These are phyloP conservation scores for Myochromella boudieri DNA, from an alignment of 768 basidiomycete species.

Conservation along the genomic window DNA sequence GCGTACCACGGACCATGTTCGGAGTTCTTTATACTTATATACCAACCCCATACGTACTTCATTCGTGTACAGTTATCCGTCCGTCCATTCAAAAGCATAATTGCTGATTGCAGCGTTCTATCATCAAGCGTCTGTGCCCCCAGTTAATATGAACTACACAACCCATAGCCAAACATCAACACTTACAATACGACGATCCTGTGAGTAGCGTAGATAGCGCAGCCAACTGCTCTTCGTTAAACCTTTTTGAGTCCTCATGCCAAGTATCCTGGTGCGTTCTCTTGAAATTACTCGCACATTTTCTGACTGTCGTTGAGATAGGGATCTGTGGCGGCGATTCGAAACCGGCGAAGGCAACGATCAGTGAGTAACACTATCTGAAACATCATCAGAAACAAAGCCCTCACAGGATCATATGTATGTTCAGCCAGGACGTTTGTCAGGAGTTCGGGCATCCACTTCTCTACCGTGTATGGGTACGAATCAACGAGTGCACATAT, in stretches of 20 bases:
- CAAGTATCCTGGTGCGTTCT: slow-evolving; percentile 87
- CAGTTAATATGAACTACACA: slow-evolving; percentile 11
- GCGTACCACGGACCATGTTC: slow-evolving; percentile 5
- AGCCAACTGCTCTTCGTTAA: slow-evolving; percentile 81
- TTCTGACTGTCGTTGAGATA: slow-evolving; percentile 80
- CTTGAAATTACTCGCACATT: slow-evolving; percentile 79
- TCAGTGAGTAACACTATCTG: slow-evolving; percentile 6
- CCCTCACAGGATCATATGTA: slow-evolving; percentile 76
- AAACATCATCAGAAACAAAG: background rate
- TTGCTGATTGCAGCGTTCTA: slow-evolving; percentile 3
- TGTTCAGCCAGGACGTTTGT: slow-evolving; percentile 79
- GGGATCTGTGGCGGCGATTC: slow-evolving; percentile 53
- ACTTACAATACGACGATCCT: slow-evolving; percentile 81
- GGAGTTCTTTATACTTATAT: slow-evolving; percentile 12
- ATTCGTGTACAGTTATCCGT: slow-evolving; percentile 14
- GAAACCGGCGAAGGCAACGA: slow-evolving; percentile 13
- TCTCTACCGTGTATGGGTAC: slow-evolving; percentile 93
- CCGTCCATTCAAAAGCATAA: slow-evolving; percentile 4
- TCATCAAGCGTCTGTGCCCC: slow-evolving; percentile 18
- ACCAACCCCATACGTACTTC: slow-evolving; percentile 13
- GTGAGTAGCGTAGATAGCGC: slow-evolving; percentile 82
- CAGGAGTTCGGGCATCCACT: slow-evolving; percentile 88
- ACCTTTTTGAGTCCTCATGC: slow-evolving; percentile 86
- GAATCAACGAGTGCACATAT: slow-evolving; percentile 91
- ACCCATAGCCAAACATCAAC: slow-evolving; percentile 5